Evolutionary conservation across 2,329 filamentous ascomycete genomes (phyloP), one percentile per base, ranked within the genome.

Genomic region (Myrmaecium sp.): DNA sequence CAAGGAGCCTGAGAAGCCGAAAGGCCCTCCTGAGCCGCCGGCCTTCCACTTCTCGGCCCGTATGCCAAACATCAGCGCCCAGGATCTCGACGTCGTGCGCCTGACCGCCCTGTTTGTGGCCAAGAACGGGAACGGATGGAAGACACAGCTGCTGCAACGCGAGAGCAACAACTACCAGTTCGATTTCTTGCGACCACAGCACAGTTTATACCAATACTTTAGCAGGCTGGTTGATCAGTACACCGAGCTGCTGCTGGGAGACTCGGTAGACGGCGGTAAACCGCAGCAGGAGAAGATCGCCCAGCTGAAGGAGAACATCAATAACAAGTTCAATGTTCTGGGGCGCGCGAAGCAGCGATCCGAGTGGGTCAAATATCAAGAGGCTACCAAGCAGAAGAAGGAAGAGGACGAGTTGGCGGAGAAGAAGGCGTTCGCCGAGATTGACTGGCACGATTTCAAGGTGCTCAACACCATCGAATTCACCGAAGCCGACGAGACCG

Each of bases 361-460:
- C 5, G 82, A 91, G 40, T 95, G 84, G 64, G 65, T 76, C 36
- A 83, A 81, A 49, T 79, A 72, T 44, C 77, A 89, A 43, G 80
- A 89, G 38, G 60, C 73, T 29, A 80, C 94, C 55, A 86, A 84
- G 49, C 70, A 74, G 40, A 80, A 84, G 60, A 83, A 84, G 46
- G 83, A 92, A 43, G 82, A 91, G 43, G 73, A 84, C 35, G 77
- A 76, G 21, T 79, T 91, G 45, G 72, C 82, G 43, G 80, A 93
- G 49, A 74, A 74, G 42, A 47, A 73, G 26, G 65, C 66, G 28
- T 77, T 89, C 51, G 77, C 78, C 1, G 77, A 89, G 41, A 89
- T 98, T 35, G 89, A 98, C 52, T 98, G 89, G 89, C 81, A 92
- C 45, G 86, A 95, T 47, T 98, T 98, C 42, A 75, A 86, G 17